Conservation (phyloP, 257 asterid genomes). For the Paraleonurus japonicus region DNA sequence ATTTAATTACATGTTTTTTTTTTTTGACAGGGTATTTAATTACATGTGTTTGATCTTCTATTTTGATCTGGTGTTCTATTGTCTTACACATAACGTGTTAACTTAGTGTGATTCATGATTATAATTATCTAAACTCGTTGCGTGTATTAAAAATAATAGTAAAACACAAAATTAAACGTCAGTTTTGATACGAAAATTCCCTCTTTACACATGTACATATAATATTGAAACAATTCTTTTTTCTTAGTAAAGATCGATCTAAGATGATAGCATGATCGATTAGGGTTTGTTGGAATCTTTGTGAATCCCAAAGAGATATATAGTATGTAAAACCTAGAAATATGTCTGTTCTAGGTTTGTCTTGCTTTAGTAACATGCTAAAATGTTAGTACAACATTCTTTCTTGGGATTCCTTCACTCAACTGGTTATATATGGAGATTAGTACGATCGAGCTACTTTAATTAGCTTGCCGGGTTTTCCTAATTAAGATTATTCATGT, state of each 20-base stretch:
- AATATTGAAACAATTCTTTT: too few species aligned
- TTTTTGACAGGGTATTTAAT: too few species aligned
- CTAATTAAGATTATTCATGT: not conserved
- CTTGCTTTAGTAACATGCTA: slow-evolving; percentile 79
- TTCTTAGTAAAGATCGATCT: slow-evolving; percentile 32
- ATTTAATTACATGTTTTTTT: too few species aligned
- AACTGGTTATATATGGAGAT: slow-evolving; percentile 25
- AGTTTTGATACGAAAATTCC: not conserved
- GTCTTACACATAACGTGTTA: not conserved
- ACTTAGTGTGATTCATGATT: too few species aligned
- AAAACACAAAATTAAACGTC: not conserved
- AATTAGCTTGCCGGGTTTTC: slow-evolving; percentile 13
- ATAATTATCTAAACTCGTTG: not conserved
- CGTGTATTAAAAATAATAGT: not conserved
- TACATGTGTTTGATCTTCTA: not conserved
- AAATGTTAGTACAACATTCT: slow-evolving; percentile 35
- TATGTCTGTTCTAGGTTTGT: slow-evolving; percentile 39
- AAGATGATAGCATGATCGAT: slow-evolving; percentile 28
- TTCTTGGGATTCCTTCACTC: slow-evolving; percentile 67
- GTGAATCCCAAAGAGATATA: slow-evolving; percentile 56
- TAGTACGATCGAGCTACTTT: slow-evolving; percentile 13
- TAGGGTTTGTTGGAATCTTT: slow-evolving; percentile 48
- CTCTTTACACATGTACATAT: not conserved
- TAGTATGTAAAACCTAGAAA: slow-evolving; percentile 30
- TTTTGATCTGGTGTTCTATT: not conserved